Conservation (phyloP, 495 filamentous ascomycete genomes). For the Xylaria acuta region DNA sequence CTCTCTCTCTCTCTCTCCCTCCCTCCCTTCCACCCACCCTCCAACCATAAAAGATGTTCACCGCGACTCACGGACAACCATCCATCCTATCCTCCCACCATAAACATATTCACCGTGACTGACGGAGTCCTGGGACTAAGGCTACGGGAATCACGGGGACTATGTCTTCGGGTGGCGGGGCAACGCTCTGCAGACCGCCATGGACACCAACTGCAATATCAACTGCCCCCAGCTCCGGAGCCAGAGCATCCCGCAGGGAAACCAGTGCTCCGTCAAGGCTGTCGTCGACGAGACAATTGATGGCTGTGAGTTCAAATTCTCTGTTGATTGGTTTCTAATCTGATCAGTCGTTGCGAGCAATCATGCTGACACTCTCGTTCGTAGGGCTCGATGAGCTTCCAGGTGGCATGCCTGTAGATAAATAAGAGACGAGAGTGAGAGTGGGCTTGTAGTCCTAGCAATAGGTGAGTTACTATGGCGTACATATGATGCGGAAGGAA, state of each 20-base stretch:
- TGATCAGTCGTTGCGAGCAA: background rate
- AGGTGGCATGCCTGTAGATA: conserved; percentile 38
- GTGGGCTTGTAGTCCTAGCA: no score
- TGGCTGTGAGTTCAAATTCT: conserved; percentile 40
- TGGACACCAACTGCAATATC: conserved; percentile 48
- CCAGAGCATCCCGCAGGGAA: conserved; percentile 47
- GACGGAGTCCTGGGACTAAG: no score
- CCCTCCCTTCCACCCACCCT: no score
- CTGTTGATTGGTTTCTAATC: background rate
- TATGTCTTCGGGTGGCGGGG: conserved; percentile 53
- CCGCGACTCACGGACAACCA: no score
- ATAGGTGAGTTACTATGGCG: background rate
- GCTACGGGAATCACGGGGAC: conserved; percentile 50
- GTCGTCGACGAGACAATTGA: conserved; percentile 48
- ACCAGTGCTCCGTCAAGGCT: conserved; percentile 44
- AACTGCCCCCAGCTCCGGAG: conserved; percentile 46
- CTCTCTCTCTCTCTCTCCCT: no score
- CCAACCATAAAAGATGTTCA: no score
- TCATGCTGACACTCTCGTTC: background rate
- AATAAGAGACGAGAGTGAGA: conserved; percentile 33
- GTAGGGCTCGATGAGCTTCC: conserved; percentile 40
- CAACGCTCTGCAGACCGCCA: conserved; percentile 45
- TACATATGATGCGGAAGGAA: background rate
- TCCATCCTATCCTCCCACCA: no score
- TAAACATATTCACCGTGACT: no score